Base-by-base conservation (phyloP, 176 grass and related monocot species). In the Urochloa ruziziensis region DNA sequence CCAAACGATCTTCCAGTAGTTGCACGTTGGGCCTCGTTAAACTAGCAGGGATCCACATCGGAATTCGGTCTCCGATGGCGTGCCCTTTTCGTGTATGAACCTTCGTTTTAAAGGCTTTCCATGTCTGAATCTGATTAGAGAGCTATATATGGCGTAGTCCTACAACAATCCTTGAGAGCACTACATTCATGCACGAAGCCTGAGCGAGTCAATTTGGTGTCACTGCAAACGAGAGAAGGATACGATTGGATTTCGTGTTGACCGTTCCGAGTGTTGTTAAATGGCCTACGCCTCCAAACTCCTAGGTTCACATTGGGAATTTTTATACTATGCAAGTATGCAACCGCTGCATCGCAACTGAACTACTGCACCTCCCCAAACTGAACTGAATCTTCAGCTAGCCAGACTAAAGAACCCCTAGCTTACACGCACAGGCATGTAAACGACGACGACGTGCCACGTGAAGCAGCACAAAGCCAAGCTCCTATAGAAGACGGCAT, bases 201-300 rank as follows among this genome's bases (percentile, higher is more conserved):
- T 37, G 75, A 83, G 33, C 53, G 62, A 13, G 73, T 71, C 72
- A 77, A 77, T 53, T 74, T 39, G 57, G 66, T 37, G 47, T 58
- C 81, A 2, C 71, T 36, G 52, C 83, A 56, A 62, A 81, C 62
- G 70, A 81, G 43, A 72, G 62, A 6, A 66, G 10, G 82, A 89
- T 89, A 70, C 54, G 63, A 18, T 34, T 71, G 78, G 72, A 82
- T 86, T 82, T 62, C 34, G 12, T n/a, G 46, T 53, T 63, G 82
- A 62, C 82, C 62, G 25, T 1, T 1, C 28, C 4, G 40, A 77
- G 30, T 32, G 30, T 32, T 87, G 29, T 47, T 82, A 37, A 68
- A 48, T 73, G 47, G 28, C 10, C 19, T 25, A 46, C 18, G 29
- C 46, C 44, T 36, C 34, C 65, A 54, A 13, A 78, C 79, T 76